A percentile compares a stretch with the other conserved stretches of the same genome.
phyloP scores from a whole-genome alignment of 345 rosid genomes.

The Syzygium aromaticum region DNA sequence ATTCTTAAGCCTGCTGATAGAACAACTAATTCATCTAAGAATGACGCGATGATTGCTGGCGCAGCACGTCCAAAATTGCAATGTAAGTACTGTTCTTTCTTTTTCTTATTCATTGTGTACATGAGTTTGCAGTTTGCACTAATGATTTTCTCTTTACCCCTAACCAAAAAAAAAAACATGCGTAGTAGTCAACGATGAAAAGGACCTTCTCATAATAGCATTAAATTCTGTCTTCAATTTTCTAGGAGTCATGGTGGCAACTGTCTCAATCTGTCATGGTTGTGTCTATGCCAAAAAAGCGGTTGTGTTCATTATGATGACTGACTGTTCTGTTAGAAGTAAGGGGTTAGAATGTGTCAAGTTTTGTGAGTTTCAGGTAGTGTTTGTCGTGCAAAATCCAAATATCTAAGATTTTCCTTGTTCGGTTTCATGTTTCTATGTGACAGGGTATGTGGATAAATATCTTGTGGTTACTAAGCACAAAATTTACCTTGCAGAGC shows the following conservation, averaged over 20 bases:
- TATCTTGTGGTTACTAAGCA: neutral
- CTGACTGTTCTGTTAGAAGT: neutral
- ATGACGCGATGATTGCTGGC: neutral
- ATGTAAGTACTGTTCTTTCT: neutral
- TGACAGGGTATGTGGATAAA: neutral
- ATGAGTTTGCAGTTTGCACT: neutral
- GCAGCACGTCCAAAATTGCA: neutral
- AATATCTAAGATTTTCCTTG: neutral
- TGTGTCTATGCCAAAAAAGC: neutral
- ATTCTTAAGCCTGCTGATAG: neutral
- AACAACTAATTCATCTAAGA: conserved; percentile 22
- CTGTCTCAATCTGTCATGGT: neutral
- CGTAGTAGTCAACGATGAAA: neutral
- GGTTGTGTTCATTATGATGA: neutral
- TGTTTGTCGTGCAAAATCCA: neutral
- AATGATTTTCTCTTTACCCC: neutral
- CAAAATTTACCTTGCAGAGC: neutral
- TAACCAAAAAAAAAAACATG: neutral
- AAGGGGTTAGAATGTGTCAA: neutral
- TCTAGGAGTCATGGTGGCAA: neutral
- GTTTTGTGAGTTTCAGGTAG: neutral
- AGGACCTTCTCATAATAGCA: neutral
- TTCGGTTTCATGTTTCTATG: neutral
- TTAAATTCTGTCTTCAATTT: neutral
- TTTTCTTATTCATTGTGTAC: neutral